phyloP scores from a whole-genome alignment of 2,329 filamentous ascomycete genomes.

The Monosporascus ibericus region DNA sequence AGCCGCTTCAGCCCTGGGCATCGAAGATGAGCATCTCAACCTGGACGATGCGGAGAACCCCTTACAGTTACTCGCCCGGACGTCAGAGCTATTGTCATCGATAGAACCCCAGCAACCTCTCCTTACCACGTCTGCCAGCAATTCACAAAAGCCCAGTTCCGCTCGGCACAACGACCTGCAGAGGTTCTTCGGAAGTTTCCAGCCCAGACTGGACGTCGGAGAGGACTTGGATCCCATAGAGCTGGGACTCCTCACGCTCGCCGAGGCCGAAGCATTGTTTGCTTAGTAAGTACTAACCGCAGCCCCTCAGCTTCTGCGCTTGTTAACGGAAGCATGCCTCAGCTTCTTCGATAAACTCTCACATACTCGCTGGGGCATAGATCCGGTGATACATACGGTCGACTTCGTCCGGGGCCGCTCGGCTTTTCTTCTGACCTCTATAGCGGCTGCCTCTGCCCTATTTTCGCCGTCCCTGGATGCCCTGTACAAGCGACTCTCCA shows the following conservation, averaged over 20 bases:
- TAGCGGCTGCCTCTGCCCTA: constrained; percentile 61
- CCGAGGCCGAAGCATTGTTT: constrained; percentile 60
- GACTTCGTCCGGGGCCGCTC: constrained; percentile 62
- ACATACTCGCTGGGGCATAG: constrained; percentile 69
- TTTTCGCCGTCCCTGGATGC: constrained; percentile 60
- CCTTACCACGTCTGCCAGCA: neutral
- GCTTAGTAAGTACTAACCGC: constrained; percentile 45
- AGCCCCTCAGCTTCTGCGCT: neutral
- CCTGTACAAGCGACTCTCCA: constrained; percentile 58
- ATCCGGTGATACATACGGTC: constrained; percentile 59
- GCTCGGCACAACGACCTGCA: constrained; percentile 43
- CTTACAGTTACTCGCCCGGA: constrained; percentile 64
- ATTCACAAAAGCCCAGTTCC: neutral
- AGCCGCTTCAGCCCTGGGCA: constrained; percentile 23
- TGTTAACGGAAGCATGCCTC: constrained; percentile 3
- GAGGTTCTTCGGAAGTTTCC: constrained; percentile 61
- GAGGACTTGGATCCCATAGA: constrained; percentile 62
- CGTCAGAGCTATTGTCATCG: constrained; percentile 54
- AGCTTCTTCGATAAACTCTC: constrained; percentile 66
- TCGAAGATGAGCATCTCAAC: constrained; percentile 40
- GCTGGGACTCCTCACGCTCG: constrained; percentile 60
- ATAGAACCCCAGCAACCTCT: constrained; percentile 17
- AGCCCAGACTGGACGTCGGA: constrained; percentile 57
- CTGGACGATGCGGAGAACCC: constrained; percentile 69
- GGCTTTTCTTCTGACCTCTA: constrained; percentile 65